Evolutionary conservation across 768 basidiomycete species (phyloP).

Genomic region (Pleurotus citrinopileatus): DNA sequence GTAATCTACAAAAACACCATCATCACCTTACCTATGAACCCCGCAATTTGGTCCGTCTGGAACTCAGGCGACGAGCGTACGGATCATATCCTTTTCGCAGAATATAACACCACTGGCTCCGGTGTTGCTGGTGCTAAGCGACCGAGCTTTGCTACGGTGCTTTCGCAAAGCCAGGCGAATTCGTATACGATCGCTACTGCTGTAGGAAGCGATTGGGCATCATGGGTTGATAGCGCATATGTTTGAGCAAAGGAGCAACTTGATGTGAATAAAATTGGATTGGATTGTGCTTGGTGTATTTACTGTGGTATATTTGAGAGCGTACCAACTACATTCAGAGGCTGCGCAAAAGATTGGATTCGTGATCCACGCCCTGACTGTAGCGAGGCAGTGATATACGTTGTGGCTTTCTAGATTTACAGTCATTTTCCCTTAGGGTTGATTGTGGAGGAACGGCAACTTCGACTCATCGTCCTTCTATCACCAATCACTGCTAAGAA

Average conservation of each 20-base stretch:
- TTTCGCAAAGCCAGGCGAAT: conserved; percentile 34
- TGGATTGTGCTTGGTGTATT: too few relatives aligned
- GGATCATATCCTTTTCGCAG: conserved; percentile 43
- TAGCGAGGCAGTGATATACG: too few relatives aligned
- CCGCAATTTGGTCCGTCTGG: conserved; percentile 47
- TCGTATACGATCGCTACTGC: conserved; percentile 40
- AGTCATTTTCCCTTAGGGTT: too few relatives aligned
- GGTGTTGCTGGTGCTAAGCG: conserved; percentile 33
- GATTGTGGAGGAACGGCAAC: too few relatives aligned
- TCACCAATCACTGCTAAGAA: too few relatives aligned
- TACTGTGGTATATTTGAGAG: too few relatives aligned
- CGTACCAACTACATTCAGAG: too few relatives aligned
- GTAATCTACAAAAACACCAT: conserved; percentile 48
- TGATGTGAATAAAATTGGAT: background rate
- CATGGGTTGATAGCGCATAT: conserved; percentile 44
- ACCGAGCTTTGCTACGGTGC: conserved; percentile 36
- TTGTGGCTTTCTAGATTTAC: too few relatives aligned
- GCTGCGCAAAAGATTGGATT: too few relatives aligned
- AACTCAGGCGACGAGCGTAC: conserved; percentile 30
- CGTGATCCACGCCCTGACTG: too few relatives aligned
- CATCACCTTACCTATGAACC: conserved; percentile 36
- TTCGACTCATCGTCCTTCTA: too few relatives aligned
- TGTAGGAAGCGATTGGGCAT: conserved; percentile 41
- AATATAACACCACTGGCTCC: conserved; percentile 41
- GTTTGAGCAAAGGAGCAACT: conserved; percentile 19